These are phyloP conservation scores for Andrographis paniculata DNA, from an alignment of 305 asterid genomes.

Conservation along the genomic window DNA sequence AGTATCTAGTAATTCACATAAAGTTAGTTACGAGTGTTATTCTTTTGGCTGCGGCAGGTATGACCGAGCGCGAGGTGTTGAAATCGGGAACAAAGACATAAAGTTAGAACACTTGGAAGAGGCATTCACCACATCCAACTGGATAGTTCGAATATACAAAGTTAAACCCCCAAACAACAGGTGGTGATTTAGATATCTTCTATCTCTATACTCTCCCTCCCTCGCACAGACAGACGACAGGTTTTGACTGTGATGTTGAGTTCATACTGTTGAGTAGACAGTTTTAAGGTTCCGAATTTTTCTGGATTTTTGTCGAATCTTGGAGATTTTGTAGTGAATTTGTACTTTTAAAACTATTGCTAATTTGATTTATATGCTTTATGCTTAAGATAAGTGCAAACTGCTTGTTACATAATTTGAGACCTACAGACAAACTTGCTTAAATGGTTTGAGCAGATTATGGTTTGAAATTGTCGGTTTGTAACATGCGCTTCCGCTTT, in stretches of 20 bases:
- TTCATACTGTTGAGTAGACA: background rate
- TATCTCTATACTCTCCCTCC: too few relatives aligned
- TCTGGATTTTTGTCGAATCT: background rate
- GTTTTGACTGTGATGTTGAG: background rate
- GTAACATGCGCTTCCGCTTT: too few relatives aligned
- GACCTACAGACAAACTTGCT: too few relatives aligned
- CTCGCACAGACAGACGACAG: background rate
- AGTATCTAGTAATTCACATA: background rate
- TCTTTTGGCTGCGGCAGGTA: slow-evolving; percentile 47
- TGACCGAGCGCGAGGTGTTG: slow-evolving; percentile 98
- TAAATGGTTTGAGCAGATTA: too few relatives aligned
- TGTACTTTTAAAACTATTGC: background rate
- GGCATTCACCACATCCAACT: slow-evolving; percentile 91
- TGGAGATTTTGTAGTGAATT: background rate
- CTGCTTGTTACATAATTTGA: too few relatives aligned
- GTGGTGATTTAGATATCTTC: slow-evolving; percentile 38
- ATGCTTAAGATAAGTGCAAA: too few relatives aligned
- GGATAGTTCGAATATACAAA: slow-evolving; percentile 97
- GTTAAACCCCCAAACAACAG: slow-evolving; percentile 92
- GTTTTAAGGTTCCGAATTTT: background rate
- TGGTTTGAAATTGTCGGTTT: too few relatives aligned
- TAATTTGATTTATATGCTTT: too few relatives aligned
- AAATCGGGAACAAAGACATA: slow-evolving; percentile 91
- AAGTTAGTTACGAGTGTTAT: too few relatives aligned
- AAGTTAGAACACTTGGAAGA: slow-evolving; percentile 94